These are phyloP conservation scores for Hyphopichia burtonii DNA, from an alignment of 1,139 yeast genomes.

Conservation along the genomic window DNA sequence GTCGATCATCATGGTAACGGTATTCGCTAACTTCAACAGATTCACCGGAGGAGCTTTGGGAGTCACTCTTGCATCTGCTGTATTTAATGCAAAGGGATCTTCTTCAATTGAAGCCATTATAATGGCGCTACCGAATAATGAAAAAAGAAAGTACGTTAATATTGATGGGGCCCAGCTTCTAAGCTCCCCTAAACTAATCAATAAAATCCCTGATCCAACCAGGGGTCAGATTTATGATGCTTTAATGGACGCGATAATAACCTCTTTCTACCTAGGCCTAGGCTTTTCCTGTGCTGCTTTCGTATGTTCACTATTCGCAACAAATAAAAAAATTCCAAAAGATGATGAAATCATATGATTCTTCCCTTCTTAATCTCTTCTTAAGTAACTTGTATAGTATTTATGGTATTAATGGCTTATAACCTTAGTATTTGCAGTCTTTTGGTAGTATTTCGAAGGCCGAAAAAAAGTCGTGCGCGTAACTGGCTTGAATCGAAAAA, in stretches of 20 bases:
- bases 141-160: conserved; percentile 6
- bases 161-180: conserved; percentile 11
- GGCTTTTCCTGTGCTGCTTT: conserved; percentile 22
- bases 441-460: background rate
- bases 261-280: conserved; percentile 27
- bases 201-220: conserved; percentile 13
- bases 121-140: conserved; percentile 5
- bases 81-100: conserved; percentile 13
- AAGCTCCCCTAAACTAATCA: conserved; percentile 17
- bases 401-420: no score
- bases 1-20: conserved; percentile 17
- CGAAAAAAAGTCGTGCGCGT: background rate
- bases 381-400: no score
- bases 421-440: background rate
- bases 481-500: background rate
- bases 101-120: conserved; percentile 8
- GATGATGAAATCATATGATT: conserved; percentile 13
- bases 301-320: conserved; percentile 18
- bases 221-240: conserved; percentile 15
- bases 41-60: conserved; percentile 19
- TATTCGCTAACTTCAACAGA: conserved; percentile 17
- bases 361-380: no score
- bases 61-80: conserved; percentile 14
- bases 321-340: conserved; percentile 28
- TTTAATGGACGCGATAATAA: conserved; percentile 27